These are phyloP conservation scores for Auricularia cornea DNA, from an alignment of 768 basidiomycete species.

Conservation along the genomic window DNA sequence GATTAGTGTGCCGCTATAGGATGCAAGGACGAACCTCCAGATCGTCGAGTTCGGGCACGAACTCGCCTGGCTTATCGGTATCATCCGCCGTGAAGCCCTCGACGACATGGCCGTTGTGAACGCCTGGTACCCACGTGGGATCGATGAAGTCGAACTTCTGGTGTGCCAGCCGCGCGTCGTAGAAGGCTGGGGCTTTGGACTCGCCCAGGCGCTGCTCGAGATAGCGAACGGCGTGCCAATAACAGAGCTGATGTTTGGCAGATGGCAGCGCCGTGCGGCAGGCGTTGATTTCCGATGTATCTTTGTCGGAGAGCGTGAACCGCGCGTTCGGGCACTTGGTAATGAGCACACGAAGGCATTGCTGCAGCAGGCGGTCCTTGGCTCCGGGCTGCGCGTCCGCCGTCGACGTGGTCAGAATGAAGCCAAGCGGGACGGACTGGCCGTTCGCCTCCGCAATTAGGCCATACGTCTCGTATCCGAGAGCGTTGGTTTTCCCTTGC, in stretches of 20 bases:
- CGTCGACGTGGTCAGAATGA: neutral
- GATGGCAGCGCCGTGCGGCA: neutral
- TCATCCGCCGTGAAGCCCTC: conserved; percentile 10
- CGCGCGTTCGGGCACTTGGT: neutral
- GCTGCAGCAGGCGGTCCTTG: neutral
- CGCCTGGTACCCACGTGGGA: conserved; percentile 17
- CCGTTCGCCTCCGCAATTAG: neutral
- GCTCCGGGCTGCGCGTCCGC: neutral
- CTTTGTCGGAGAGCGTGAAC: conserved; percentile 6
- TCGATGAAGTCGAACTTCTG: conserved; percentile 16
- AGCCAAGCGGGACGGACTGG: neutral
- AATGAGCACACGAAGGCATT: too few relatives aligned
- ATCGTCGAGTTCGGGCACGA: neutral
- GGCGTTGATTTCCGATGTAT: conserved; percentile 3
- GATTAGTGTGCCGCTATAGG: neutral
- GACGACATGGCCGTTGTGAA: conserved; percentile 10
- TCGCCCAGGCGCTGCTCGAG: conserved; percentile 6
- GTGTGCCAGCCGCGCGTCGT: conserved; percentile 13
- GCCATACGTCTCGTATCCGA: neutral
- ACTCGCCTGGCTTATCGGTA: neutral
- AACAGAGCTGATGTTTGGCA: neutral
- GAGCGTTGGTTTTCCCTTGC: neutral
- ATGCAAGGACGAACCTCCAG: neutral
- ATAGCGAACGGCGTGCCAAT: neutral
- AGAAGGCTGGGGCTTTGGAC: conserved; percentile 14